Conservation (phyloP, 352 stramenopile genomes). For the Globisporangium okanoganense region DNA sequence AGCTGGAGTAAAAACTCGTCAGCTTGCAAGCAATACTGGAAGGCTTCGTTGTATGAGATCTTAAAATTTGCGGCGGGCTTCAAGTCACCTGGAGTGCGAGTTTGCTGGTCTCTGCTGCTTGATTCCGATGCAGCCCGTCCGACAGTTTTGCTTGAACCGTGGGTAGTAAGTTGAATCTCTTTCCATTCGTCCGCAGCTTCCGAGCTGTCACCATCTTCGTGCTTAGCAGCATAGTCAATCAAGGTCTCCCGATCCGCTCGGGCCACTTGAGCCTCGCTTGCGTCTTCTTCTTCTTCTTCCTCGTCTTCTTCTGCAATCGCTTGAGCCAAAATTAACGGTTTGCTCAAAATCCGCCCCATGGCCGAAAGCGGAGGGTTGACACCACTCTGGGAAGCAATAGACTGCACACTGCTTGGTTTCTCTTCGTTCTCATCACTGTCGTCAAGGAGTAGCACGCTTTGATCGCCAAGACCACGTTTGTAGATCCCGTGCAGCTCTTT, state of each 20-base stretch:
- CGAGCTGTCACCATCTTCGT: conserved; percentile 6
- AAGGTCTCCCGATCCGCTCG: conserved; percentile 9
- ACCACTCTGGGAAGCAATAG: neutral
- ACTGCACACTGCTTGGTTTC: neutral
- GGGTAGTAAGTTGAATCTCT: conserved; percentile 41
- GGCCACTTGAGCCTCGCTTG: neutral
- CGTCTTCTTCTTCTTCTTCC: conserved; percentile 19
- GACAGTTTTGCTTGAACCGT: neutral
- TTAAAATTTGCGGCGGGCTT: conserved; percentile 8
- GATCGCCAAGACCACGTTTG: conserved; percentile 73
- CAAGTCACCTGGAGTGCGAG: neutral
- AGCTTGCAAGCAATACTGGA: conserved; percentile 36
- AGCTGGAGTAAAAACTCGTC: conserved; percentile 33
- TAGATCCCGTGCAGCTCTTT: conserved; percentile 78
- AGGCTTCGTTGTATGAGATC: conserved; percentile 46
- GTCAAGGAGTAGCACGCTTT: conserved; percentile 53
- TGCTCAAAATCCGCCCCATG: conserved; percentile 46
- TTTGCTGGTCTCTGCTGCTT: neutral
- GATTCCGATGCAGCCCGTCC: neutral
- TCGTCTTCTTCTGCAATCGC: conserved; percentile 43
- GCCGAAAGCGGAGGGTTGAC: conserved; percentile 21
- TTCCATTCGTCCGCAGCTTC: conserved; percentile 41
- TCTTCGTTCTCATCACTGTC: conserved; percentile 14
- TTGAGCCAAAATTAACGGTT: conserved; percentile 23
- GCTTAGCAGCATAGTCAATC: conserved; percentile 7